Evolutionary conservation across 306 rosid species (phyloP), one percentile per base, ranked within the genome.

Genomic region (Medicago lupulina): DNA sequence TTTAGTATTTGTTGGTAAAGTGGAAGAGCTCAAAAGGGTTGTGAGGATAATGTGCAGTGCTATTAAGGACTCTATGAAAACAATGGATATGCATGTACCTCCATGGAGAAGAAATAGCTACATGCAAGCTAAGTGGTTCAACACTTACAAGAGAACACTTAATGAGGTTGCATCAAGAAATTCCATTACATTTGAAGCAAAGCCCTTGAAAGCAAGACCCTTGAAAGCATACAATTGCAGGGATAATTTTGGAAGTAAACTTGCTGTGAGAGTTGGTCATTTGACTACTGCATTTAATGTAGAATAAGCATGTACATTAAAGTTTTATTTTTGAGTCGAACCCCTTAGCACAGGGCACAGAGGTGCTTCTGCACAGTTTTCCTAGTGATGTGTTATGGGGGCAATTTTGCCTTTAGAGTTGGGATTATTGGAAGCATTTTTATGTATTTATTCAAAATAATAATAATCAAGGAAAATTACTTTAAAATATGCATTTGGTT

Each of bases 81-180:
- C 23, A 40, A 79, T 17, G 76, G 87, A 83, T 41, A 61, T 95
- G 83, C 84, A 80, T 1, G 46, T 84, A 9, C 96, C 99, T 9
- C 99, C 98, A 3, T 92, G 99, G 99, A 89, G 99, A 69, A 89
- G 90, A 86, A 83, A 82, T 2, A 78, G 83, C 9, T 90, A 90
- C 83, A 86, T 92, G 93, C 87, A 81, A 55, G 83, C 87, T 7
- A 95, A 90, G 82, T 95, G 99, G 99, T 89, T 88, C 36, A 78
- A 86, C 65, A 59, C 88, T 28, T 90, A 90, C 77, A 90, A 76
- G 65, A 61, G 99, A 55, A 92, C 96, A 21, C 86, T 88, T 2
- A 90, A 81, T 36, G 83, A 77, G 34, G 57, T 75, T 44, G 18
- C 90, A 57, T 59, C 82, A 7, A 79, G 70, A 55, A 78, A 70